Conservation (phyloP, 208 protist species). For the Wallacemonas collosoma region DNA sequence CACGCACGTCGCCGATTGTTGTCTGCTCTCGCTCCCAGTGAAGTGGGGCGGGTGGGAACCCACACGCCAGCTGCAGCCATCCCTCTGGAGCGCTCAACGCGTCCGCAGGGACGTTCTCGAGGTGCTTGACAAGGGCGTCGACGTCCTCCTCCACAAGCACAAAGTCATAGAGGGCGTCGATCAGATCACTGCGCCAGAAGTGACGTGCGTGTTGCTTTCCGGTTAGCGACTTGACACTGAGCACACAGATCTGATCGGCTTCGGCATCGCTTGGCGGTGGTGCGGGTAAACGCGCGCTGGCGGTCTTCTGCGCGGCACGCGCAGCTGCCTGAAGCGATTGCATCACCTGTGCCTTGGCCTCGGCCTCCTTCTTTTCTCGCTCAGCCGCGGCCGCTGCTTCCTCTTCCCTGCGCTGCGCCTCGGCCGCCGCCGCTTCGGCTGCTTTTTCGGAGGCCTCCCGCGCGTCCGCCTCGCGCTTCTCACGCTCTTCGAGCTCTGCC, state of each 20-base stretch:
- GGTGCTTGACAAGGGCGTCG: constrained; percentile 36
- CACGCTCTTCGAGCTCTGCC: constrained; percentile 31
- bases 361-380: constrained; percentile 15
- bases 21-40: constrained; percentile 38
- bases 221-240: constrained; percentile 52
- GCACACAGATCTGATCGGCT: constrained; percentile 29
- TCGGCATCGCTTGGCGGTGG: constrained; percentile 44
- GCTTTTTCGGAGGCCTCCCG: constrained; percentile 13
- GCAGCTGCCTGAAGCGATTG: neutral
- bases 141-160: constrained; percentile 57
- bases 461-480: constrained; percentile 26
- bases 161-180: constrained; percentile 54
- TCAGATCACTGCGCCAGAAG: constrained; percentile 63
- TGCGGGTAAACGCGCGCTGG: constrained; percentile 31
- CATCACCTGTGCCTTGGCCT: constrained; percentile 30
- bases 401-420: constrained; percentile 9
- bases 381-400: constrained; percentile 29
- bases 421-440: constrained; percentile 27
- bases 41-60: constrained; percentile 67
- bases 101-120: constrained; percentile 51
- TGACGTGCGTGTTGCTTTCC: constrained; percentile 55
- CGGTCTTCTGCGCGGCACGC: neutral
- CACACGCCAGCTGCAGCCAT: constrained; percentile 60
- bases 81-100: constrained; percentile 41
- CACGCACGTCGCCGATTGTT: constrained; percentile 51